Evolutionary conservation across 352 stramenopile species (phyloP).

Genomic region (Aphanomyces invadans): DNA sequence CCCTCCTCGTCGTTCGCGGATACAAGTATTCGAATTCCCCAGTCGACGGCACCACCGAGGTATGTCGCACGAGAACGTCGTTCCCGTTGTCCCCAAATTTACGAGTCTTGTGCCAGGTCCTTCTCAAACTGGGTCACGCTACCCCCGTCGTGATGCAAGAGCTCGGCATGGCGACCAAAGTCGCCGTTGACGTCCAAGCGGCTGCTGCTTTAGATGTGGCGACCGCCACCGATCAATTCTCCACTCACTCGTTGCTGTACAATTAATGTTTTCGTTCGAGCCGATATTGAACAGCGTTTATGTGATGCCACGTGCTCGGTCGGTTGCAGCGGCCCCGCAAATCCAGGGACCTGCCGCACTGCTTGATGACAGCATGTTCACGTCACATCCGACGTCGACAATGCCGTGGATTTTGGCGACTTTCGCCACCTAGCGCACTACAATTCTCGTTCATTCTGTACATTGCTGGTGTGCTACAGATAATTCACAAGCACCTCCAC

Average conservation of each 20-base stretch:
- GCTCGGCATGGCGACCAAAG: background rate
- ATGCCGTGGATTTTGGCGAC: no score
- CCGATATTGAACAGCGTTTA: no score
- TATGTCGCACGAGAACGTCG: background rate
- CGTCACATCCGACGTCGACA: no score
- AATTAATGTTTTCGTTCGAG: no score
- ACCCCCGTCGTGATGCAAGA: constrained; percentile 4
- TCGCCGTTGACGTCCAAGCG: constrained; percentile 7
- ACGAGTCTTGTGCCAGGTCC: constrained; percentile 1
- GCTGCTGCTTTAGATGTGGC: background rate
- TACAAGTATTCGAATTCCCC: constrained; percentile 10
- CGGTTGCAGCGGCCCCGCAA: no score
- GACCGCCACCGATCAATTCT: background rate
- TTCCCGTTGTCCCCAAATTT: background rate
- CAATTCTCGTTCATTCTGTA: no score
- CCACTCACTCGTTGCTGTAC: background rate
- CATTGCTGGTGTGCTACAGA: no score
- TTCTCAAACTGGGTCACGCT: constrained; percentile 7
- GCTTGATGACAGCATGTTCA: no score
- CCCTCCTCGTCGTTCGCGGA: constrained; percentile 12
- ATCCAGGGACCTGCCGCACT: no score
- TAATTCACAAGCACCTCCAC: no score
- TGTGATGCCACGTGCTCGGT: no score
- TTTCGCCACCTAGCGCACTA: no score
- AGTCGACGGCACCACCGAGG: constrained; percentile 16